These are phyloP conservation scores for Suillus americanus DNA, from an alignment of 768 basidiomycete species.

Conservation along the genomic window DNA sequence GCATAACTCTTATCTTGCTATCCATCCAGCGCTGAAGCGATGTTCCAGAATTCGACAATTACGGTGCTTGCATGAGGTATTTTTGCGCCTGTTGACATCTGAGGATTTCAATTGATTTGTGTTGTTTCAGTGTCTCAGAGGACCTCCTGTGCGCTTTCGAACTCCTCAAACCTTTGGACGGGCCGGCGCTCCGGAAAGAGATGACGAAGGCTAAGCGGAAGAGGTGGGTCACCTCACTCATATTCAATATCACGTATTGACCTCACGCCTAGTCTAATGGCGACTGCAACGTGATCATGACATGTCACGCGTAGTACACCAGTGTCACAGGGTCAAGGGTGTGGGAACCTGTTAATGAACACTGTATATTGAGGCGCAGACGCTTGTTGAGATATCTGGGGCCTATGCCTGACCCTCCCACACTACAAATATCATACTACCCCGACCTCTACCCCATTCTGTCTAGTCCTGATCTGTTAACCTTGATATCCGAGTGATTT, in stretches of 20 bases:
- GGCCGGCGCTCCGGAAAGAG: slow-evolving; percentile 92
- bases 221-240: slow-evolving; percentile 50
- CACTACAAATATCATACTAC: slow-evolving; percentile 20
- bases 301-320: not conserved
- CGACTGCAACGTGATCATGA: slow-evolving; percentile 29
- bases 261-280: slow-evolving; percentile 29
- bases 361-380: not conserved
- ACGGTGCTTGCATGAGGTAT: slow-evolving; percentile 93
- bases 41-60: slow-evolving; percentile 84
- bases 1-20: slow-evolving; percentile 25
- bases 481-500: slow-evolving; percentile 26
- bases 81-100: slow-evolving; percentile 1
- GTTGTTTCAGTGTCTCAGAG: slow-evolving; percentile 76
- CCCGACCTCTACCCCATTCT: slow-evolving; percentile 19
- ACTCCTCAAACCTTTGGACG: slow-evolving; percentile 92
- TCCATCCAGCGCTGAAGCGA: slow-evolving; percentile 16
- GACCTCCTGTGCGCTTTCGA: slow-evolving; percentile 98
- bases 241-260: slow-evolving; percentile 5
- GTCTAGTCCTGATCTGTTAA: slow-evolving; percentile 27
- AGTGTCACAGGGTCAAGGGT: slow-evolving; percentile 6
- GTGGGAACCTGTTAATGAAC: not conserved
- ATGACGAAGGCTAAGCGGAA: slow-evolving; percentile 99
- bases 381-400: slow-evolving; percentile 19
- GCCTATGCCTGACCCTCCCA: slow-evolving; percentile 27
- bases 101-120: slow-evolving; percentile 15